Evolutionary conservation across 768 basidiomycete genomes (phyloP).

Genomic region (Lactarius tabidus): DNA sequence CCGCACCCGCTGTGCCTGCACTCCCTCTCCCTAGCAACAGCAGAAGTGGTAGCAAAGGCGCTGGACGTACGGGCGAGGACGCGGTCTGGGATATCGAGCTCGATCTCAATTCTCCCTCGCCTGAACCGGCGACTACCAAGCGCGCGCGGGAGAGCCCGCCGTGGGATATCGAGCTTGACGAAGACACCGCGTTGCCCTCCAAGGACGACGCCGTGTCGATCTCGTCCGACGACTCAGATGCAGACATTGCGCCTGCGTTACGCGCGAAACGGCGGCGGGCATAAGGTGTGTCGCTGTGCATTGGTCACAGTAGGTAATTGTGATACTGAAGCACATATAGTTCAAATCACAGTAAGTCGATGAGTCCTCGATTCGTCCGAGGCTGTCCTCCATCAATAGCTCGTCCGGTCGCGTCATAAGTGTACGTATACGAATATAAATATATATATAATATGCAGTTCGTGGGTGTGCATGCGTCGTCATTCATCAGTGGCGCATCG

Average conservation of each 20-base stretch:
- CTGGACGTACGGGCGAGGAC: not conserved
- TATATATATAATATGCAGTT: not conserved
- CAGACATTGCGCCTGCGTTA: constrained; percentile 14
- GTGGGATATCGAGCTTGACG: constrained; percentile 24
- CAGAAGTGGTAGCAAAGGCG: not conserved
- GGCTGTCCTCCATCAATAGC: not conserved
- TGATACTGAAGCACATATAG: too few relatives aligned
- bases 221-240: constrained; percentile 13
- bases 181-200: not conserved
- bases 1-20: not conserved
- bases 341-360: not conserved
- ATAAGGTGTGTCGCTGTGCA: not conserved
- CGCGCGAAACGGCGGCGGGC: constrained; percentile 20
- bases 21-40: too few relatives aligned
- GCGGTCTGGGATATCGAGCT: constrained; percentile 74
- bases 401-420: not conserved
- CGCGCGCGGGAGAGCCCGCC: constrained; percentile 18
- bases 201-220: not conserved
- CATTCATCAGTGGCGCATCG: not conserved
- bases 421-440: not conserved
- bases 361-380: not conserved
- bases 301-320: too few relatives aligned
- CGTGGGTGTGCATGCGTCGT: not conserved
- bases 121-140: constrained; percentile 1
- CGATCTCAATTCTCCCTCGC: constrained; percentile 37